Conservation (phyloP, 106 monocot species). For the Dioscorea dumetorum region DNA sequence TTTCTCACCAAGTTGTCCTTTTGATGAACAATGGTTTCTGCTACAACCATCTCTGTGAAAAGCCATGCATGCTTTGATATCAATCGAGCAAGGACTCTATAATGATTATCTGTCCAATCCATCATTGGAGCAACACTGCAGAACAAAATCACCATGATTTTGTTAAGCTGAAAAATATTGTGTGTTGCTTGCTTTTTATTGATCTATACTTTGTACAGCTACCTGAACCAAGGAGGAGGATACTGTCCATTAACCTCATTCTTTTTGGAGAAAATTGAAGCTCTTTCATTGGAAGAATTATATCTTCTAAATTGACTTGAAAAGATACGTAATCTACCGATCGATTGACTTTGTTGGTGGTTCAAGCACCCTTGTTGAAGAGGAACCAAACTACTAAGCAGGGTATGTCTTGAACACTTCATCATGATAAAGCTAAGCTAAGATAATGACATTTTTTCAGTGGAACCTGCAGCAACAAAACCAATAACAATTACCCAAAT, state of each 20-base stretch:
- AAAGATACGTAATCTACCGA: constrained; percentile 10
- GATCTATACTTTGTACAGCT: not conserved
- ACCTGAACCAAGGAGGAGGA: constrained; percentile 51
- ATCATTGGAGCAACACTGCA: constrained; percentile 98
- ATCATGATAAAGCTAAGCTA: constrained; percentile 6
- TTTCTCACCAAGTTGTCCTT: constrained; percentile 72
- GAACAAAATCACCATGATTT: not conserved
- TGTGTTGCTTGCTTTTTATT: not conserved
- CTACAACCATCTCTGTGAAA: constrained; percentile 97
- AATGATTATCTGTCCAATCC: constrained; percentile 99
- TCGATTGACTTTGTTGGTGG: constrained; percentile 2
- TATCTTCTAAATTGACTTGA: constrained; percentile 11
- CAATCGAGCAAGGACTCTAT: constrained; percentile 75
- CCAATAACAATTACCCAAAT: not conserved
- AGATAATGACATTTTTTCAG: not conserved
- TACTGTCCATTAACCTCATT: constrained; percentile 6
- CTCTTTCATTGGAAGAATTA: constrained; percentile 1
- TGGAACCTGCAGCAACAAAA: not conserved
- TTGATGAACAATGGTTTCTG: constrained; percentile 98
- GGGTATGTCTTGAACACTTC: constrained; percentile 15
- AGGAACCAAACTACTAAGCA: constrained; percentile 10
- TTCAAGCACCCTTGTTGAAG: not conserved
- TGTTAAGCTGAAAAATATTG: not conserved
- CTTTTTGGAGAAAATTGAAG: not conserved
- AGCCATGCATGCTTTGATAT: constrained; percentile 97